Conservation (phyloP, 108 stramenopile genomes). For the Cyclotella distinguenda region DNA sequence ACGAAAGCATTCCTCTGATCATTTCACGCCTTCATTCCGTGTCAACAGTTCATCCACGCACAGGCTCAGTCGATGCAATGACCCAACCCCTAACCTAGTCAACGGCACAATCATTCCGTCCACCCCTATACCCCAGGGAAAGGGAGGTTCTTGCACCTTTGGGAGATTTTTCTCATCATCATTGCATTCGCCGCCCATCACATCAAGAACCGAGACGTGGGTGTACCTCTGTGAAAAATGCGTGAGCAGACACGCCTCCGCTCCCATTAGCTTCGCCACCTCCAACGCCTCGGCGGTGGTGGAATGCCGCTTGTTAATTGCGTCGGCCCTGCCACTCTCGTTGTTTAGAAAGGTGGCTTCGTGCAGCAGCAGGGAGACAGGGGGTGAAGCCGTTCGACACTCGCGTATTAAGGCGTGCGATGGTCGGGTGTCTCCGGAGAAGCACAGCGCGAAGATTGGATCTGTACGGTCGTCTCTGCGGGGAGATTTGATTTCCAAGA, state of each 20-base stretch:
- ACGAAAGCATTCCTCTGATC: too few relatives aligned
- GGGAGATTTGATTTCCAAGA: conserved; percentile 47
- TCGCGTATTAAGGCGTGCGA: conserved; percentile 47
- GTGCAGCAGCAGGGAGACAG: conserved; percentile 48
- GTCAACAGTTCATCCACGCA: conserved; percentile 36
- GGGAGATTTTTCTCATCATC: not conserved
- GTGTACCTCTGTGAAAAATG: conserved; percentile 70
- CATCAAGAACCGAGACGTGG: conserved; percentile 37
- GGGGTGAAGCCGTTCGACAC: conserved; percentile 32
- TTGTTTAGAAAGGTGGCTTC: conserved; percentile 61
- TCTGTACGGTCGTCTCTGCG: conserved; percentile 9
- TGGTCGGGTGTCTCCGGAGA: conserved; percentile 82
- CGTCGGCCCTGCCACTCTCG: conserved; percentile 33
- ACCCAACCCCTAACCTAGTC: conserved; percentile 10
- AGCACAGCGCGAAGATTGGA: conserved; percentile 50
- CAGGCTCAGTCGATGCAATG: conserved; percentile 19
- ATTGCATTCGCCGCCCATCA: not conserved
- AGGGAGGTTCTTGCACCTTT: not conserved
- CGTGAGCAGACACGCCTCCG: conserved; percentile 48
- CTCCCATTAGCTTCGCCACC: conserved; percentile 42
- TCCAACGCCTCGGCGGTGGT: conserved; percentile 54
- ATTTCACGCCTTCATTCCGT: too few relatives aligned
- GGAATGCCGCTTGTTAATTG: conserved; percentile 53
- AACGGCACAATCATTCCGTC: conserved; percentile 52
- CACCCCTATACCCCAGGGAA: conserved; percentile 34